A percentile compares a stretch with the other conserved stretches of the same genome.
Conservation (phyloP, 257 asterid genomes). For the Fraxinus anomala region DNA sequence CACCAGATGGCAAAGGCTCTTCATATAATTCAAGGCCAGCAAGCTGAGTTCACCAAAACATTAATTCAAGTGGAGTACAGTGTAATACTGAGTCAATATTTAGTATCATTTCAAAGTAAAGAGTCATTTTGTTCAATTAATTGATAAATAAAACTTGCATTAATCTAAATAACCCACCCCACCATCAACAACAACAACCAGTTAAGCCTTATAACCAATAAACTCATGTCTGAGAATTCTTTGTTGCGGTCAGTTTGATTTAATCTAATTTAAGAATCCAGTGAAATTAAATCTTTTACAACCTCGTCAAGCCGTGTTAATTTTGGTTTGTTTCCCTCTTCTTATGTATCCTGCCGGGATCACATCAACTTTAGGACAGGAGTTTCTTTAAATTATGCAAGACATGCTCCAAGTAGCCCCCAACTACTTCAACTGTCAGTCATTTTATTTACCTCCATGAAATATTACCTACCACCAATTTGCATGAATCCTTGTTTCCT, state of each 20-base stretch:
- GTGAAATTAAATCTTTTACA: neutral
- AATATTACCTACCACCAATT: neutral
- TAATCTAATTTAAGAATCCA: neutral
- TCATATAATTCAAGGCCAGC: slow-evolving; percentile 92
- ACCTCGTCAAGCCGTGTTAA: neutral
- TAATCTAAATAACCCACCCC: neutral
- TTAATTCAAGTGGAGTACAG: slow-evolving; percentile 29
- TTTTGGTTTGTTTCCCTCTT: slow-evolving; percentile 2
- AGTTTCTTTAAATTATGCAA: neutral
- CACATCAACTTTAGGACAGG: neutral
- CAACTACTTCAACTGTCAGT: neutral
- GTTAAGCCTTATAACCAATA: neutral
- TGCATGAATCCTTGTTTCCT: neutral
- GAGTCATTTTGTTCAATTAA: neutral
- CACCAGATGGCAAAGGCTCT: slow-evolving; percentile 91
- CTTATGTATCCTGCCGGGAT: neutral
- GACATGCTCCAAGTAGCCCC: neutral
- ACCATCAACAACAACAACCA: neutral
- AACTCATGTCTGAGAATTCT: neutral
- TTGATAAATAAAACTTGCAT: neutral
- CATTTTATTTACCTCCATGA: neutral
- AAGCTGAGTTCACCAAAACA: slow-evolving; percentile 51
- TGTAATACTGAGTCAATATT: slow-evolving; percentile 1
- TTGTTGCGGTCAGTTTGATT: neutral
- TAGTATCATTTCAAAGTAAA: slow-evolving; percentile 1